Percentiles rank a stretch among this genome's conserved stretches.
These are phyloP conservation scores for Venturia carpophila DNA, from an alignment of 2,329 filamentous ascomycete species.

Conservation along the genomic window DNA sequence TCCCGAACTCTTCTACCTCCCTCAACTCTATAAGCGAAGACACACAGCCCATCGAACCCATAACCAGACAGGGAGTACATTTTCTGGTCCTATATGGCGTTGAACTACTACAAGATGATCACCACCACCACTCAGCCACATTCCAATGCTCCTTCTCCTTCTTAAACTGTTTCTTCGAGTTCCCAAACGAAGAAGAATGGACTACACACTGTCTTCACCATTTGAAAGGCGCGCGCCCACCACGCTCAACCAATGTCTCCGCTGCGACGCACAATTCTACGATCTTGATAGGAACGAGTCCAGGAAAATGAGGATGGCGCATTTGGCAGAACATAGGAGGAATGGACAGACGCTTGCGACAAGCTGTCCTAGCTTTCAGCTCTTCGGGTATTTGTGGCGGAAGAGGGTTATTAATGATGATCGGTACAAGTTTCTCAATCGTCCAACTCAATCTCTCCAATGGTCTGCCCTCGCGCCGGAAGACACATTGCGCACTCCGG, in stretches of 20 bases:
- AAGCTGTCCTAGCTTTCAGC: not conserved
- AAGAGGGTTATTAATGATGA: conserved; percentile 10
- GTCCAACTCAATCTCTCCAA: no score
- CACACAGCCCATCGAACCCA: not conserved
- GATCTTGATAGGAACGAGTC: not conserved
- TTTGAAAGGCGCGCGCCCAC: conserved; percentile 10
- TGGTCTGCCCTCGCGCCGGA: no score
- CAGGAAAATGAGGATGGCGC: conserved; percentile 9
- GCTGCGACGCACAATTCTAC: conserved; percentile 14
- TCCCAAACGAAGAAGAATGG: conserved; percentile 12
- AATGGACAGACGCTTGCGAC: conserved; percentile 11
- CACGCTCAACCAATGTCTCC: not conserved
- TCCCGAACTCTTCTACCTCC: conserved; percentile 4
- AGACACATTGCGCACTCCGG: no score
- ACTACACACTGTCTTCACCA: conserved; percentile 8
- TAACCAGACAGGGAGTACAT: conserved; percentile 7
- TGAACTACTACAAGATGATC: not conserved
- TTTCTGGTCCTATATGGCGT: conserved; percentile 9
- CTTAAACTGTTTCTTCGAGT: conserved; percentile 4
- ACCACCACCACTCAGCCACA: not conserved
- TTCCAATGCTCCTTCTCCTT: conserved; percentile 15
- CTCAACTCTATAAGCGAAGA: not conserved
- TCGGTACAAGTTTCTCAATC: conserved; percentile 9
- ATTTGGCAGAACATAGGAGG: conserved; percentile 7
- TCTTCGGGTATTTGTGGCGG: conserved; percentile 9